These are phyloP conservation scores for Alnus glutinosa DNA, from an alignment of 306 rosid genomes.

Conservation along the genomic window DNA sequence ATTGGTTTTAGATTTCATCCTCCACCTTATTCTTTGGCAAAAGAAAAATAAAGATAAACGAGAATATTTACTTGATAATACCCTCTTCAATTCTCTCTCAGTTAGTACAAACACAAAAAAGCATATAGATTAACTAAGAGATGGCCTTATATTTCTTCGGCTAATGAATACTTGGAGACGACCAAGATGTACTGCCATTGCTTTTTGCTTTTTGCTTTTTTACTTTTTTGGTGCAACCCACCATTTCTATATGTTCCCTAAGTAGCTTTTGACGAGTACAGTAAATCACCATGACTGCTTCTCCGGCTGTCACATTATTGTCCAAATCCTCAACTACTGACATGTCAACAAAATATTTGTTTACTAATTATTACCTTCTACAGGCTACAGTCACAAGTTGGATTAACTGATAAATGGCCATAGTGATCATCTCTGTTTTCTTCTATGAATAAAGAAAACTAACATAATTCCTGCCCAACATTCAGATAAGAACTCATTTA, in stretches of 20 bases:
- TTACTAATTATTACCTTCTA: not conserved
- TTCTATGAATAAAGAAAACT: not conserved
- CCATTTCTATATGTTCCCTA: not conserved
- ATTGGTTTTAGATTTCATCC: too few species aligned
- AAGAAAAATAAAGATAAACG: too few species aligned
- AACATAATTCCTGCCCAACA: not conserved
- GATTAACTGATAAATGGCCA: constrained; percentile 1
- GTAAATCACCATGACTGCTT: not conserved
- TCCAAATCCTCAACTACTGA: too few species aligned
- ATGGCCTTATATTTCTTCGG: not conserved
- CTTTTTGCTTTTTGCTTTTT: not conserved
- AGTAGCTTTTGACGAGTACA: not conserved
- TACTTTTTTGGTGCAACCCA: not conserved
- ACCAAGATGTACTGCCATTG: not conserved
- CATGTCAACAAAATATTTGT: not conserved
- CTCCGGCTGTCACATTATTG: too few species aligned
- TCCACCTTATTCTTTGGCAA: too few species aligned
- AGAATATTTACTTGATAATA: too few species aligned
- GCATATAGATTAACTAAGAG: too few species aligned
- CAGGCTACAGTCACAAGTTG: not conserved
- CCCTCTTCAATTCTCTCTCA: too few species aligned
- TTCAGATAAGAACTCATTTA: constrained; percentile 1
- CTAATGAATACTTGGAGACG: not conserved
- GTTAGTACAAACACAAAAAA: too few species aligned
- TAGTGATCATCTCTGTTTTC: not conserved